Conservation (phyloP, 2,329 filamentous ascomycete species). For the Aurifilum marmelostoma region DNA sequence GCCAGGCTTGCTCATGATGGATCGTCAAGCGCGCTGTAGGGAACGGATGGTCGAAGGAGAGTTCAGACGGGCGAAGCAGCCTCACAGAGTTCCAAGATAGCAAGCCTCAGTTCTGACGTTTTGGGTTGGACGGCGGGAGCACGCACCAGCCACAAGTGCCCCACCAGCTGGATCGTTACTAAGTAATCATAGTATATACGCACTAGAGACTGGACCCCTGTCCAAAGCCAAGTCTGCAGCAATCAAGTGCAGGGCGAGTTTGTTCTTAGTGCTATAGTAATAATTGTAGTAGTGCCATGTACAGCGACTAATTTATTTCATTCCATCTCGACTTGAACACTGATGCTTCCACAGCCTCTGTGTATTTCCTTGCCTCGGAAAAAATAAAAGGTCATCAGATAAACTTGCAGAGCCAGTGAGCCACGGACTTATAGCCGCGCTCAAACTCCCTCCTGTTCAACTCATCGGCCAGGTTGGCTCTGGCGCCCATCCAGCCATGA, state of each 20-base stretch:
- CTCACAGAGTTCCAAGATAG: not conserved
- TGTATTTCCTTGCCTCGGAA: not conserved
- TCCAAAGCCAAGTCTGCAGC: not conserved
- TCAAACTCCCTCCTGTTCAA: conserved; percentile 51
- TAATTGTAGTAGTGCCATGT: not conserved
- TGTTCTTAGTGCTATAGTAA: not conserved
- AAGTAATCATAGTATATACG: too few species aligned
- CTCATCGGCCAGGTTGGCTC: conserved; percentile 50
- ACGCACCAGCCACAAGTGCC: conserved; percentile 27
- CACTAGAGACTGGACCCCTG: not conserved
- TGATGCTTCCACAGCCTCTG: not conserved
- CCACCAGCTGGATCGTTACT: conserved; percentile 4
- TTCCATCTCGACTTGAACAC: not conserved
- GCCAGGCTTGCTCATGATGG: conserved; percentile 51
- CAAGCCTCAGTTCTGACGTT: not conserved
- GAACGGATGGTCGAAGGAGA: not conserved
- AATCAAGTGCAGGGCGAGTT: not conserved
- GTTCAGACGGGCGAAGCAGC: not conserved
- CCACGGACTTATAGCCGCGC: conserved; percentile 51
- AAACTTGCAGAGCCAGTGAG: conserved; percentile 48
- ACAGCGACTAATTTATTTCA: not conserved
- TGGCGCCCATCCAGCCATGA: conserved; percentile 64
- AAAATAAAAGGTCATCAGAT: conserved; percentile 17
- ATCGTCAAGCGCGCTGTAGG: not conserved
- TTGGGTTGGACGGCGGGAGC: conserved; percentile 3